Evolutionary conservation across 2,329 filamentous ascomycete genomes (phyloP).

Genomic region (Aspergillus sp.): DNA sequence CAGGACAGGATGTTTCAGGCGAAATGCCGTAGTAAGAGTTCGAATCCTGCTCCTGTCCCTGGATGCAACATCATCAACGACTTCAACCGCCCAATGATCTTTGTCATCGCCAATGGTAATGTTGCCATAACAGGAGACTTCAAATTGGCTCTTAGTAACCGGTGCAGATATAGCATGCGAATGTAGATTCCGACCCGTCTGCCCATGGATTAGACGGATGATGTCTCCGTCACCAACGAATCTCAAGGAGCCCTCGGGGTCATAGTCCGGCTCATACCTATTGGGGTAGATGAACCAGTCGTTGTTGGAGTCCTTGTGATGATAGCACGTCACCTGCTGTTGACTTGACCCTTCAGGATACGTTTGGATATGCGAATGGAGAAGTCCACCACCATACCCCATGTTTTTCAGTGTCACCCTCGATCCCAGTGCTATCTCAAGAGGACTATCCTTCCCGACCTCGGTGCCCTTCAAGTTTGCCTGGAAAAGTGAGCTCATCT

Average conservation of each 20-base stretch:
- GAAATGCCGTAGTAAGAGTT: constrained; percentile 90
- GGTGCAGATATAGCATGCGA: constrained; percentile 89
- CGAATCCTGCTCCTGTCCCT: constrained; percentile 81
- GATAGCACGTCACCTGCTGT: constrained; percentile 98
- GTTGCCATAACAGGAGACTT: constrained; percentile 96
- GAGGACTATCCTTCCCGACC: constrained; percentile 89
- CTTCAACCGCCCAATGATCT: constrained; percentile 94
- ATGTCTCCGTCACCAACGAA: constrained; percentile 76
- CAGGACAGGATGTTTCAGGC: constrained; percentile 76
- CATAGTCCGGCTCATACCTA: constrained; percentile 72
- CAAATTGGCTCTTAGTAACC: constrained; percentile 82
- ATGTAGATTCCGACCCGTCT: constrained; percentile 96
- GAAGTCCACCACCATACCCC: constrained; percentile 94
- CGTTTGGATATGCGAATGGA: constrained; percentile 95
- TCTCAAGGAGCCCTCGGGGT: constrained; percentile 68
- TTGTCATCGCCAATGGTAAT: constrained; percentile 94
- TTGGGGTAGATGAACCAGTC: constrained; percentile 99
- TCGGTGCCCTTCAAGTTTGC: constrained; percentile 92
- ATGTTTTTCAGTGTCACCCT: constrained; percentile 96
- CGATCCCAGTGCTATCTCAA: constrained; percentile 88
- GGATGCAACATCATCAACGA: constrained; percentile 85
- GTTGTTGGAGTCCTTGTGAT: constrained; percentile 99
- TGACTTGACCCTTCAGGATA: constrained; percentile 91
- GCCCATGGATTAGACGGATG: constrained; percentile 87
- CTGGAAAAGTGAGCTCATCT: constrained; percentile 99